phyloP scores from a whole-genome alignment of 1,284 basidiomycete species.

The Takashimella tepidaria region DNA sequence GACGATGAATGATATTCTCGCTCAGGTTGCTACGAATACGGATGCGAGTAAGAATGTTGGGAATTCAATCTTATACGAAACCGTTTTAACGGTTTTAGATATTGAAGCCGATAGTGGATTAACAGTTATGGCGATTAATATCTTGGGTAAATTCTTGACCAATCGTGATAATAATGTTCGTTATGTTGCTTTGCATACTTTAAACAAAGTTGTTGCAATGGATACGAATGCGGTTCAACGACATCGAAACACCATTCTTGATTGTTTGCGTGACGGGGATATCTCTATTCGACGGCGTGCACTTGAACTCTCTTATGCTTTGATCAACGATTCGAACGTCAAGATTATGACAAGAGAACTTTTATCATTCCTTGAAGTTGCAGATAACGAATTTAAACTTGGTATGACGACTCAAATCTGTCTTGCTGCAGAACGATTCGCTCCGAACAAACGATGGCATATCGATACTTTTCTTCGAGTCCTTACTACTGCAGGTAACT shows the following conservation, averaged over 20 bases:
- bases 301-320: conserved; percentile 92
- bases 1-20: conserved; percentile 96
- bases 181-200: conserved; percentile 97
- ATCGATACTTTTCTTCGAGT: conserved; percentile 95
- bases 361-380: conserved; percentile 92
- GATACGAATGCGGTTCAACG: conserved; percentile 98
- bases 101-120: conserved; percentile 95
- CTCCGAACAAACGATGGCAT: conserved; percentile 98
- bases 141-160: conserved; percentile 94
- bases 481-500: conserved; percentile 96
- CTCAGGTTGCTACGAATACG: conserved; percentile 98
- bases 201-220: conserved; percentile 97
- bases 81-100: conserved; percentile 93
- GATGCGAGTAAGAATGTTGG: conserved; percentile 98
- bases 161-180: conserved; percentile 99
- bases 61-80: conserved; percentile 97
- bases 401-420: conserved; percentile 97
- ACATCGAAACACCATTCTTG: conserved; percentile 95
- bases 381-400: conserved; percentile 98
- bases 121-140: conserved; percentile 99
- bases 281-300: conserved; percentile 97
- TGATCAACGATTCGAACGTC: conserved; percentile 95
- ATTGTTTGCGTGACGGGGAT: conserved; percentile 96
- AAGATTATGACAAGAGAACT: conserved; percentile 87
- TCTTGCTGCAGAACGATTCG: conserved; percentile 90